These are phyloP conservation scores for Moricandia moricandioides DNA, from an alignment of 345 rosid genomes.

Conservation along the genomic window DNA sequence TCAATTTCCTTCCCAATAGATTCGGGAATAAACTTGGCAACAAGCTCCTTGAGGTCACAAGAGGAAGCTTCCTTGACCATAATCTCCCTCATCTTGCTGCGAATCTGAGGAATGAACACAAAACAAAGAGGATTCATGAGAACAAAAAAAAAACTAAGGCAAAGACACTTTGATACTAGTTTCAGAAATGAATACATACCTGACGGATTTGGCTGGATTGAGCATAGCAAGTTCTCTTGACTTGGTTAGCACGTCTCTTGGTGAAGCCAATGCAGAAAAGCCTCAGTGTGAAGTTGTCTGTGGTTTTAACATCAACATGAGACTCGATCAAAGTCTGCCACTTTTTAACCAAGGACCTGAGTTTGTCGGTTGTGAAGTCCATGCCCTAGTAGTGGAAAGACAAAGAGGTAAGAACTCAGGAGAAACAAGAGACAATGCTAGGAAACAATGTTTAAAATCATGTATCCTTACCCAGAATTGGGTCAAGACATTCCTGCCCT, in stretches of 20 bases:
- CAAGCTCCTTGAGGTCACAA: constrained; percentile 82
- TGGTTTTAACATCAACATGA: constrained; percentile 95
- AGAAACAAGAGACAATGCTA: background rate
- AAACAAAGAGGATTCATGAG: background rate
- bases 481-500: constrained; percentile 76
- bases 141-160: background rate
- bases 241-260: constrained; percentile 88
- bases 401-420: background rate
- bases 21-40: constrained; percentile 77
- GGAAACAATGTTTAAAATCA: background rate
- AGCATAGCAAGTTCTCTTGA: constrained; percentile 91
- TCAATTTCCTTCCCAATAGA: constrained; percentile 85
- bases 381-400: constrained; percentile 39
- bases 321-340: constrained; percentile 95
- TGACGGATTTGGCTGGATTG: constrained; percentile 92
- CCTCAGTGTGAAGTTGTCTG: constrained; percentile 79
- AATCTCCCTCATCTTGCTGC: constrained; percentile 89
- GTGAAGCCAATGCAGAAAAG: constrained; percentile 94
- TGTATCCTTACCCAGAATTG: constrained; percentile 77
- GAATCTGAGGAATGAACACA: constrained; percentile 47
- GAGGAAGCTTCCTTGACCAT: constrained; percentile 79
- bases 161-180: background rate
- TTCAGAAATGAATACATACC: constrained; percentile 9
- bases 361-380: constrained; percentile 90
- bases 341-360: constrained; percentile 90